phyloP scores from a whole-genome alignment of 2,329 filamentous ascomycete genomes.

The Penicillium hesseltinei region DNA sequence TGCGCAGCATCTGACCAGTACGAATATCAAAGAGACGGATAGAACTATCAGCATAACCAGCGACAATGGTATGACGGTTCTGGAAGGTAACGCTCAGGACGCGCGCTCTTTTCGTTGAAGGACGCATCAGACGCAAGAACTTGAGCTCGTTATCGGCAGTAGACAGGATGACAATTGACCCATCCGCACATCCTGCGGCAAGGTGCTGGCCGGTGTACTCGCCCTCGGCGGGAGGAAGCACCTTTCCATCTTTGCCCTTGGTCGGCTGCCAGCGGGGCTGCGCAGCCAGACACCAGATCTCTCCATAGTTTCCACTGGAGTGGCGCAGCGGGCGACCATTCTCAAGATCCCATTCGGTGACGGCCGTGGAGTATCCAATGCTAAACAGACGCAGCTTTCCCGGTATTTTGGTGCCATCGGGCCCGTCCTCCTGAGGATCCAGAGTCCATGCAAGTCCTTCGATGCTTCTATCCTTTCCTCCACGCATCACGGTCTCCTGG shows the following conservation, averaged over 20 bases:
- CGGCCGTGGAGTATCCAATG: slow-evolving; percentile 85
- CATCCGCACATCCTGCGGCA: slow-evolving; percentile 86
- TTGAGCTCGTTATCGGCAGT: slow-evolving; percentile 80
- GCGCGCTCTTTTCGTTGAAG: slow-evolving; percentile 78
- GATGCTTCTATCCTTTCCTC: slow-evolving; percentile 80
- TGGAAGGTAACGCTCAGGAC: slow-evolving; percentile 92
- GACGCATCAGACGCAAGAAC: slow-evolving; percentile 74
- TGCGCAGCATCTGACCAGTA: slow-evolving; percentile 71
- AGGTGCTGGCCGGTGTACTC: slow-evolving; percentile 60
- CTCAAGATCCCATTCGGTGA: slow-evolving; percentile 93
- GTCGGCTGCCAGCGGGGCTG: slow-evolving; percentile 63
- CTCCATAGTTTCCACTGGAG: slow-evolving; percentile 87
- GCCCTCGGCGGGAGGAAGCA: slow-evolving; percentile 35
- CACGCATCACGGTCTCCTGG: slow-evolving; percentile 81
- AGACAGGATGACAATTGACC: slow-evolving; percentile 81
- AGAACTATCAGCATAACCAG: slow-evolving; percentile 94
- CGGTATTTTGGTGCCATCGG: slow-evolving; percentile 56
- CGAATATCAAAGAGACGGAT: slow-evolving; percentile 87
- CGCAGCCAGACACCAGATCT: slow-evolving; percentile 93
- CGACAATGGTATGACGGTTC: slow-evolving; percentile 74
- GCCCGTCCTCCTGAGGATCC: slow-evolving; percentile 67
- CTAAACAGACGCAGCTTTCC: slow-evolving; percentile 88
- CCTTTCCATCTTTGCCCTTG: slow-evolving; percentile 38
- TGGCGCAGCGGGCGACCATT: slow-evolving; percentile 74
- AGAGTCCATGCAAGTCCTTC: slow-evolving; percentile 91